Percentiles rank a stretch among this genome's conserved stretches.
Conservation (phyloP, 2,329 filamentous ascomycete species). For the Elsinoe ampelina region DNA sequence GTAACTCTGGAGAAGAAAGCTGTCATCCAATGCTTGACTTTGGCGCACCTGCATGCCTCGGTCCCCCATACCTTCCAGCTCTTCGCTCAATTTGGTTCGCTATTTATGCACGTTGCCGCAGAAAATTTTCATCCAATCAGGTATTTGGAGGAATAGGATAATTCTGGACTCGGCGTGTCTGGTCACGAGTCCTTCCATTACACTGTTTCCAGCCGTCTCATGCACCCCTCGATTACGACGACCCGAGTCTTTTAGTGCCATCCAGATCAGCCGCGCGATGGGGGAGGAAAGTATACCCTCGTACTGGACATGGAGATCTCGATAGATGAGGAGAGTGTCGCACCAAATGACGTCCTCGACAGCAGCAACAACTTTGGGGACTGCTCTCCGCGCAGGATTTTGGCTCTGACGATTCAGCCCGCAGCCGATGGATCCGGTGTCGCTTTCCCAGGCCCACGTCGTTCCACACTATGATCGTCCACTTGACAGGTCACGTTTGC, state of each 20-base stretch:
- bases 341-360: background rate
- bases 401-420: constrained; percentile 1
- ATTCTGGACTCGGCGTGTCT: background rate
- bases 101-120: background rate
- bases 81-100: background rate
- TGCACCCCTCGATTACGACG: background rate
- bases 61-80: background rate
- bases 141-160: background rate
- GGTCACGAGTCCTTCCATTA: background rate
- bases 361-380: background rate
- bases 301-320: constrained; percentile 2
- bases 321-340: background rate
- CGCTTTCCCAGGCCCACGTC: background rate
- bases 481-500: background rate
- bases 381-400: background rate
- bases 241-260: background rate
- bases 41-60: background rate
- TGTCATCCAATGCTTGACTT: constrained; percentile 9
- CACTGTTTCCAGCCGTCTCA: background rate
- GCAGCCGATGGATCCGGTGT: background rate
- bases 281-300: background rate
- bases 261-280: background rate
- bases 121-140: constrained; percentile 1
- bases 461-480: background rate
- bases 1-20: background rate